These are phyloP conservation scores for Penicillium desertorum DNA, from an alignment of 495 filamentous ascomycete genomes.

Conservation along the genomic window DNA sequence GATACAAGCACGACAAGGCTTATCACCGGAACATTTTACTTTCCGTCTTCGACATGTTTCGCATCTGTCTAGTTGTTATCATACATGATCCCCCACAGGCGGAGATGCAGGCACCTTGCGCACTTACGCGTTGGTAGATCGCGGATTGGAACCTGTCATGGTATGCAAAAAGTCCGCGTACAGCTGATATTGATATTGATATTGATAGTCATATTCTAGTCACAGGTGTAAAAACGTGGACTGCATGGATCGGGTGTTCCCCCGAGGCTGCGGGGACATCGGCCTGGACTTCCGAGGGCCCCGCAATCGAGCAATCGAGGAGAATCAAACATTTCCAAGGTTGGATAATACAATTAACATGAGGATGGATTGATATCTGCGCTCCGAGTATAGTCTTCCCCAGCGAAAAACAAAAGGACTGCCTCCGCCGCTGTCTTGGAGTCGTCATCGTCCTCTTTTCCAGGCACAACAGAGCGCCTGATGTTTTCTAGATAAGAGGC, in stretches of 20 bases:
- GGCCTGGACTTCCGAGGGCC: constrained; percentile 7
- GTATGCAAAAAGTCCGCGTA: not conserved
- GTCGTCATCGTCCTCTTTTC: constrained; percentile 29
- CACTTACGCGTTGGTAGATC: constrained; percentile 22
- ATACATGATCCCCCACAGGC: not conserved
- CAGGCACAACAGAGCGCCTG: constrained; percentile 9
- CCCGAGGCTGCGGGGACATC: constrained; percentile 5
- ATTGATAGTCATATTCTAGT: not conserved
- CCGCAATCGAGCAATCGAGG: not conserved
- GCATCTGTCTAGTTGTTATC: constrained; percentile 19
- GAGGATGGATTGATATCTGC: not conserved
- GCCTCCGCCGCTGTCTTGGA: constrained; percentile 32
- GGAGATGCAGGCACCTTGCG: not conserved
- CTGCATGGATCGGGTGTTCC: not conserved
- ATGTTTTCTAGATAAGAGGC: constrained; percentile 20
- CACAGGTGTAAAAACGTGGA: not conserved
- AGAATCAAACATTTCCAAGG: not conserved
- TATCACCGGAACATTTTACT: constrained; percentile 25
- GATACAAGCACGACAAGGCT: constrained; percentile 24
- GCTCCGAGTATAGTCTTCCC: not conserved
- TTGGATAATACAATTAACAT: not conserved
- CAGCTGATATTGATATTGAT: not conserved
- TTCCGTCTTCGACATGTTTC: constrained; percentile 27
- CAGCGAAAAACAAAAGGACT: constrained; percentile 30
- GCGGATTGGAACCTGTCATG: constrained; percentile 11